Percentiles rank a stretch among this genome's conserved stretches.
Conservation (phyloP, 2,329 filamentous ascomycete genomes). For the Fusarium nisikadoi region DNA sequence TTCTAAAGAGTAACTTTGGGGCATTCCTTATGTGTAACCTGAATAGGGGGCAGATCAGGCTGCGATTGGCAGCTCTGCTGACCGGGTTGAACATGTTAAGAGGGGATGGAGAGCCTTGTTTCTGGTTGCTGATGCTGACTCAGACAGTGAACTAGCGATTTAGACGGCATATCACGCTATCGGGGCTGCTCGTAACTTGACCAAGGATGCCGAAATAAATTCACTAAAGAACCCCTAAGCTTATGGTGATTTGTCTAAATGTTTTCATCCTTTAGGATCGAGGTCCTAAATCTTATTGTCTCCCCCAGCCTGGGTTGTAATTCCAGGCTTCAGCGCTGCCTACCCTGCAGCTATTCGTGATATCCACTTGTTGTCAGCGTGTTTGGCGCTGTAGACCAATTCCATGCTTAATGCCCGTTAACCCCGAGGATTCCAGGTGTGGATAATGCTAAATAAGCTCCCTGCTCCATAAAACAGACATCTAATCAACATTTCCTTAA, state of each 20-base stretch:
- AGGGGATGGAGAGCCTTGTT: neutral
- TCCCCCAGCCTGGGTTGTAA: neutral
- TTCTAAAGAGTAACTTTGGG: neutral
- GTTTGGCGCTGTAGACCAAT: no score
- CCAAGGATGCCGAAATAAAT: neutral
- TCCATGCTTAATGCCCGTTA: no score
- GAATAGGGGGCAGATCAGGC: neutral
- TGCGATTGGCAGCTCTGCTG: neutral
- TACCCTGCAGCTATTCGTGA: neutral
- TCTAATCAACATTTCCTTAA: neutral
- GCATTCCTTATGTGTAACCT: neutral
- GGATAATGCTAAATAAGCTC: neutral
- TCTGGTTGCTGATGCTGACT: neutral
- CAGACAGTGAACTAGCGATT: neutral
- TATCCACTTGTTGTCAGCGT: no score
- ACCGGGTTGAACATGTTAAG: neutral
- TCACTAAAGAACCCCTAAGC: no score
- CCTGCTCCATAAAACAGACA: neutral
- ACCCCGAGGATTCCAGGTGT: accelerated
- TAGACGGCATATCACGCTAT: neutral
- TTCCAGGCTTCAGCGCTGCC: neutral
- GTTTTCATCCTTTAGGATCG: no score
- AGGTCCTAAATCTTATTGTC: neutral
- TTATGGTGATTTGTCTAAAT: accelerated
- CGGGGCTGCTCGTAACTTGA: neutral